Base-by-base conservation (phyloP, 192 early-diverging fungal genomes). In the Chytriomyces hyalinus region DNA sequence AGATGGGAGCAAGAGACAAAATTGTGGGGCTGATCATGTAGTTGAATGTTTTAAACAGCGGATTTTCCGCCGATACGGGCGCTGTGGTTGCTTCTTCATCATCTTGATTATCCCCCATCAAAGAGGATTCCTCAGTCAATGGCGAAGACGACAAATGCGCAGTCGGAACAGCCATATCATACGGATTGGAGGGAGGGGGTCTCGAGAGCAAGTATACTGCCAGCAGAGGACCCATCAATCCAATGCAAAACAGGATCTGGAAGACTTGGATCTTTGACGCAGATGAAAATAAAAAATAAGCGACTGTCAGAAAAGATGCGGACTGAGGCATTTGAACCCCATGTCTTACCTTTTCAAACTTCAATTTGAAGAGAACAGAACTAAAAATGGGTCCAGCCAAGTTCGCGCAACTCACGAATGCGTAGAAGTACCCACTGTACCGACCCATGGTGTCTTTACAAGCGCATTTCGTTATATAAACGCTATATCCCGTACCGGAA, bases 401-500 rank as follows among this genome's bases (percentile, higher is more conserved):
- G n/a, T 53, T 53, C 5, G 71, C 66, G 13, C 15, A 9, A 10
- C 63, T 50, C 15, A 79, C 63, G 13, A 73, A 64, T 22, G 70
- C 61, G 44, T 61, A 79, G 46, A 79, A 79, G 65, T 66, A 66
- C 60, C 78, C 78, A 5, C 71, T 64, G 49, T 75, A 75, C 8
- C 26, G 62, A 10, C 26, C 26, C 62, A 64, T 28, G 20, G 78
- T 60, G 62, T 74, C 71, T 45, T 65, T 72, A 24, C 64, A 48
- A 20, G 71, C 70, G 59, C 78, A 74, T 46, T 73, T 64, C 17
- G 78, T 74, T 10, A 79, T 49, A 60, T 74, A 79, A 15, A 73
- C 71, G 36, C 69, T 57, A 36, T 2, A 36, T 36, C 36, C 36
- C 36, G 36, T 3, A 36, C 36, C 36, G 36, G 0, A 36, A 20